phyloP scores from a whole-genome alignment of 2,329 filamentous ascomycete species.

The Aspergillus proliferans region DNA sequence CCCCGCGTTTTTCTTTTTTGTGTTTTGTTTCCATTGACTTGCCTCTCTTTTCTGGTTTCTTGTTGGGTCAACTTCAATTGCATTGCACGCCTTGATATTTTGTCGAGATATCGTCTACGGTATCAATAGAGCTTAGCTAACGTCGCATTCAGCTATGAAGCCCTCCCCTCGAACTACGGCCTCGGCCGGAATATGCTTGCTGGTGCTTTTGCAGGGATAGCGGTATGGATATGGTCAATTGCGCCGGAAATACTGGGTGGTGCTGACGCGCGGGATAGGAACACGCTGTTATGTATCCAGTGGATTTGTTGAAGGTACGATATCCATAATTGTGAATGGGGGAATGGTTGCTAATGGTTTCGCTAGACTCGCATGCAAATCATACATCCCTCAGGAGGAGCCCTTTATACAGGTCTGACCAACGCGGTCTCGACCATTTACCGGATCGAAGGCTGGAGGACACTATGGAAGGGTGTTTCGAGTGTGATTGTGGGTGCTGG shows the following conservation, averaged over 20 bases:
- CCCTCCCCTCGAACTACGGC: constrained; percentile 88
- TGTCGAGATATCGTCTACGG: neutral
- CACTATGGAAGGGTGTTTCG: constrained; percentile 92
- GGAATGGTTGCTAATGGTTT: constrained; percentile 1
- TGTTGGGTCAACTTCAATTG: too few species aligned
- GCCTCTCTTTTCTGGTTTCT: too few species aligned
- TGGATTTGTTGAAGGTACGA: constrained; percentile 91
- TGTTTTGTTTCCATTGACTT: too few species aligned
- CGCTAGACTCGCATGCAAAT: constrained; percentile 94
- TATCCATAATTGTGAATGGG: neutral
- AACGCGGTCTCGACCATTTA: constrained; percentile 92
- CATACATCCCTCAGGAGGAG: constrained; percentile 71
- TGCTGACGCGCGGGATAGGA: constrained; percentile 54
- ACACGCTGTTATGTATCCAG: constrained; percentile 98
- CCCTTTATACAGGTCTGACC: constrained; percentile 81
- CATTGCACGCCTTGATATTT: neutral
- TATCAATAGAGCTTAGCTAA: neutral
- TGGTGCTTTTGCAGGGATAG: constrained; percentile 93
- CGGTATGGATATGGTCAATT: constrained; percentile 52
- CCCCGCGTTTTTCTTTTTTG: too few species aligned
- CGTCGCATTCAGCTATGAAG: constrained; percentile 65
- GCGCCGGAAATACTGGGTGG: constrained; percentile 1
- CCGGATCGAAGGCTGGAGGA: constrained; percentile 78
- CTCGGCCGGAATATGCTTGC: constrained; percentile 91
- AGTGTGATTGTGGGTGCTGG: constrained; percentile 94